phyloP scores from a whole-genome alignment of 1,139 yeast species.

The Chernovozyma aurita region DNA sequence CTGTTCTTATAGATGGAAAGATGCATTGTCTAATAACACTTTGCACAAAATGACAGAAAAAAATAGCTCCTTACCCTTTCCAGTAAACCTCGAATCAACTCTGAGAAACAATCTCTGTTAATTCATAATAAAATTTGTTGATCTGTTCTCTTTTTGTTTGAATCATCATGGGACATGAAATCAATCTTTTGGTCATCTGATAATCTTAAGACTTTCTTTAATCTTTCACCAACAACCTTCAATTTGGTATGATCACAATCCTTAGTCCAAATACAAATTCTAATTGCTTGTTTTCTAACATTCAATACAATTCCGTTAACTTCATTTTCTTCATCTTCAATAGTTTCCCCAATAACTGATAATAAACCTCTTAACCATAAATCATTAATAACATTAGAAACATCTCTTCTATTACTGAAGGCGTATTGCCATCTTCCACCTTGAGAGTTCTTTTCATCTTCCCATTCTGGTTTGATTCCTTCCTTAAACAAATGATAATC shows the following conservation, averaged over 20 bases:
- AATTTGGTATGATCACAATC: conserved; percentile 65
- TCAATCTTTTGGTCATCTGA: conserved; percentile 68
- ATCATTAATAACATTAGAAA: conserved; percentile 67
- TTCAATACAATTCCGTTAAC: conserved; percentile 94
- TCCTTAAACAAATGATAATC: conserved; percentile 95
- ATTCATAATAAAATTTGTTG: conserved; percentile 40
- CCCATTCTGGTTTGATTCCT: conserved; percentile 98
- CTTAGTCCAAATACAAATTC: conserved; percentile 92
- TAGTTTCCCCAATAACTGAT: conserved; percentile 93
- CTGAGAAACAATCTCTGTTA: no score
- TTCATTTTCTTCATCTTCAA: conserved; percentile 83
- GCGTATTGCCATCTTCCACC: conserved; percentile 92
- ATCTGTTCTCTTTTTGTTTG: conserved; percentile 41
- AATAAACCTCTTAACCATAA: conserved; percentile 90
- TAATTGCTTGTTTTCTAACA: conserved; percentile 76
- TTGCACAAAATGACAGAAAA: no score
- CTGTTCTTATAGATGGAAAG: no score
- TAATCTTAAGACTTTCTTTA: conserved; percentile 74
- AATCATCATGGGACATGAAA: conserved; percentile 63
- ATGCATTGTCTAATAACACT: no score
- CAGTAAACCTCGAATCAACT: no score
- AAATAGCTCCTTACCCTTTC: no score
- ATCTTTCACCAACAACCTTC: conserved; percentile 73
- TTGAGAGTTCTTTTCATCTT: conserved; percentile 76
- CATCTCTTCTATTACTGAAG: conserved; percentile 65